Base-by-base conservation (phyloP, 495 filamentous ascomycete genomes). In the Xylaria scruposa region DNA sequence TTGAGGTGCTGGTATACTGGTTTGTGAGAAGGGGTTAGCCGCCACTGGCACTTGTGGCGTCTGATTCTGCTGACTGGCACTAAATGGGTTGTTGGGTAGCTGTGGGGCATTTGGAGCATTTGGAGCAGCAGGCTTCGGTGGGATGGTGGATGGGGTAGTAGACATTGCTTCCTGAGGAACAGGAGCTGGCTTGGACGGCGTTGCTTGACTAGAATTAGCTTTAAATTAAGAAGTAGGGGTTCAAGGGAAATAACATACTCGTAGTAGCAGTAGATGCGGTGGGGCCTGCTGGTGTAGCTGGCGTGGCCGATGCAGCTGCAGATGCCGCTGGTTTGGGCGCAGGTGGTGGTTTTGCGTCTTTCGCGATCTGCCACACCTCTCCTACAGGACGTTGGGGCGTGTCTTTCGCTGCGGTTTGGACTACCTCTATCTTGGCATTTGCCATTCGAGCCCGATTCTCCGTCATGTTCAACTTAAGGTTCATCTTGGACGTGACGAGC, bases 301-400 rank as follows among this genome's bases (percentile, higher is more conserved):
- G 56, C 49, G 59, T 56, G 17, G 78, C 67, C 24, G 81, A 51
- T 19, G 33, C 44, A 36, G 68, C 40, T 75, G 68, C 66, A 46
- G 78, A 70, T 24, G 80, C 79, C 19, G 79, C 71, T 31, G 78
- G 73, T 53, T 81, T 78, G 12, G 81, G 80, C 46, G 85, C 40
- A 12, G 87, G 81, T 13, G 86, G 82, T 63, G 90, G 86, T 75
- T 90, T 93, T n/a, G 89, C 88, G 31, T 83, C 83, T 81, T 95
- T 93, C 0, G 90, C 93, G 40, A 91, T 81, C 49, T 91, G 89
- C 93, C 93, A 98, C 0, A 97, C 94, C 78, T 97, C 94, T 13
- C 81, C 85, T 8, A 98, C 94, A 17, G 93, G 89, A 69, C 87
- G 88, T 77, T 94, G 84, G 2, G 95, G 95, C 0, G 93, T 97